Evolutionary conservation across 208 protist species (phyloP).

Genomic region (Crithidia mellificae): DNA sequence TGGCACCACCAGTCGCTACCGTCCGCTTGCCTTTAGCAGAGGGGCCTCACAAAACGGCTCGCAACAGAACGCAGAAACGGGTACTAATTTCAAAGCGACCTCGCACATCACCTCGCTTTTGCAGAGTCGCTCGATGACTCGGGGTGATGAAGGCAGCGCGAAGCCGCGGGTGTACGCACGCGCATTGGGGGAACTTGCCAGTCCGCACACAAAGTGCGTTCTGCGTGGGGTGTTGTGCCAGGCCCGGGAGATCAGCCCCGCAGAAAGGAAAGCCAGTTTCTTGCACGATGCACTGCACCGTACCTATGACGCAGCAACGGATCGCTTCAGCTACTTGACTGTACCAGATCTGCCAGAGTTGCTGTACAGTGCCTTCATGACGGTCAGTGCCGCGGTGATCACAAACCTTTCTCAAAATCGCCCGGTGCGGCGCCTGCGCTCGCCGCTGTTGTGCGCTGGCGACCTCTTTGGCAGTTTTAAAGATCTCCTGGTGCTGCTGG

Average conservation of each 20-base stretch:
- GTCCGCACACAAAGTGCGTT: conserved; percentile 16
- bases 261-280: conserved; percentile 14
- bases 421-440: conserved; percentile 42
- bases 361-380: conserved; percentile 19
- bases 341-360: conserved; percentile 4
- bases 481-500: conserved; percentile 56
- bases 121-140: too few relatives aligned
- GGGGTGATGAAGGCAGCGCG: too few relatives aligned
- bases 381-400: conserved; percentile 4
- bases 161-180: conserved; percentile 21
- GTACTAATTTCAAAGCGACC: too few relatives aligned
- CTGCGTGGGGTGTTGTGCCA: conserved; percentile 3
- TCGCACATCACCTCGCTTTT: too few relatives aligned
- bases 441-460: conserved; percentile 67
- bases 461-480: conserved; percentile 77
- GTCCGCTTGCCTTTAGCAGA: too few relatives aligned
- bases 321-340: conserved; percentile 21
- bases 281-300: conserved; percentile 27
- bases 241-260: not conserved
- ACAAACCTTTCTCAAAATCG: conserved; percentile 6
- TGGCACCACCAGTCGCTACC: too few relatives aligned
- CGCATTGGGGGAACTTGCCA: conserved; percentile 16
- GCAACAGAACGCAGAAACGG: too few relatives aligned
- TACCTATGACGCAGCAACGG: conserved; percentile 20
- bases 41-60: too few relatives aligned